Conservation (phyloP, 371 early-diverging fungal species). For the Saksenaea vasiformis region DNA sequence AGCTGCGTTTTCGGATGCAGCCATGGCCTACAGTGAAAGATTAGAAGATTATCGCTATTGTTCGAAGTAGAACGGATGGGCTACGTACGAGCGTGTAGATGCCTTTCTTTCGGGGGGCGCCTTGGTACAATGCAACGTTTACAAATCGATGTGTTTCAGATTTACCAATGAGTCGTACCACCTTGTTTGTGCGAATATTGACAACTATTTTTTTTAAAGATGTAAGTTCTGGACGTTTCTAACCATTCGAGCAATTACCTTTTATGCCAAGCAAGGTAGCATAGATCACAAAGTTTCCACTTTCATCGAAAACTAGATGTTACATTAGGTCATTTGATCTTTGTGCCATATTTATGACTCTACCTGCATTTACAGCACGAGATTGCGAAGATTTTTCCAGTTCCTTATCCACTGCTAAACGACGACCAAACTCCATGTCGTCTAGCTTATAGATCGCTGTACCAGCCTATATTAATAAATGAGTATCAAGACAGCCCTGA, state of each 20-base stretch:
- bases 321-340: neutral
- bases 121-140: conserved; percentile 87
- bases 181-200: conserved; percentile 83
- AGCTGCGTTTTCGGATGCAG: conserved; percentile 85
- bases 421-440: conserved; percentile 96
- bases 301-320: conserved; percentile 85
- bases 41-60: too few relatives aligned
- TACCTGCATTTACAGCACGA: conserved; percentile 74
- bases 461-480: conserved; percentile 55
- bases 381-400: conserved; percentile 75
- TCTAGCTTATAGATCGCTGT: conserved; percentile 80
- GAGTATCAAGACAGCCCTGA: neutral
- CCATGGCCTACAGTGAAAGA: conserved; percentile 69
- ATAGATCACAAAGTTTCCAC: conserved; percentile 86
- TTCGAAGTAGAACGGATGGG: neutral
- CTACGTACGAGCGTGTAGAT: conserved; percentile 69
- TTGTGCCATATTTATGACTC: neutral
- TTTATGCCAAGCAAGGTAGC: conserved; percentile 94
- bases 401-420: conserved; percentile 90
- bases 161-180: conserved; percentile 84
- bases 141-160: conserved; percentile 91
- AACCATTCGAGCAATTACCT: conserved; percentile 25
- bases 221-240: neutral
- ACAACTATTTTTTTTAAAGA: conserved; percentile 48
- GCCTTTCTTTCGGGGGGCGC: conserved; percentile 78